phyloP scores from a whole-genome alignment of 352 stramenopile genomes.

The Globisporangium acanthophoron region DNA sequence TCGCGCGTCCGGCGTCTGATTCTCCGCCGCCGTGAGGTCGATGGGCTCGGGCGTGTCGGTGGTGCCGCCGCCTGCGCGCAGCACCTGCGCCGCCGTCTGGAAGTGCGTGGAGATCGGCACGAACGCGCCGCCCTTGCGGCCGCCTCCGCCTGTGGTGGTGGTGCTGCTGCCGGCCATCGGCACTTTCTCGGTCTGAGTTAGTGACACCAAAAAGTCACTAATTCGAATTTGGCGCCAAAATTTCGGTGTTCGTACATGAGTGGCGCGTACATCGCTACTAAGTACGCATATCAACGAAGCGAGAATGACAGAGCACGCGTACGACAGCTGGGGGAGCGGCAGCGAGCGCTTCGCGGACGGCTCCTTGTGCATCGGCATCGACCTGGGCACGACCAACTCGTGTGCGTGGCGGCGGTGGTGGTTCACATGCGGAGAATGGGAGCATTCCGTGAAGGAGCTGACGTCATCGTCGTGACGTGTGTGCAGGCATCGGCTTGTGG shows the following conservation, averaged over 20 bases:
- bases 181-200: background rate
- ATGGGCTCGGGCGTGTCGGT: constrained; percentile 27
- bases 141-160: background rate
- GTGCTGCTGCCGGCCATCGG: background rate
- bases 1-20: background rate
- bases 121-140: constrained; percentile 20
- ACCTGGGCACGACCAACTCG: constrained; percentile 99
- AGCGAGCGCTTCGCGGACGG: constrained; percentile 66
- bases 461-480: background rate
- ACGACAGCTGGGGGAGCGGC: constrained; percentile 77
- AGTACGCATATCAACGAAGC: background rate
- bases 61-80: background rate
- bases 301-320: constrained; percentile 29
- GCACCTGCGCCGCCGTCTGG: constrained; percentile 21
- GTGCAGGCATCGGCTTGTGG: constrained; percentile 71
- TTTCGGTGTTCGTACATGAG: background rate
- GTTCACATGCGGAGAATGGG: too few relatives aligned
- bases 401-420: constrained; percentile 48
- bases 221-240: background rate
- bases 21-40: constrained; percentile 28
- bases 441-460: background rate
- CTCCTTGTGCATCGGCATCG: constrained; percentile 95
- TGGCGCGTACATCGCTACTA: background rate
- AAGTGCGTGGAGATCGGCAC: constrained; percentile 58
- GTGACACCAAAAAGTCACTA: background rate